Percentiles rank a stretch among this genome's conserved stretches.
Evolutionary conservation across 1,284 basidiomycete genomes (phyloP).

Genomic region (Amylostereum chailletii): DNA sequence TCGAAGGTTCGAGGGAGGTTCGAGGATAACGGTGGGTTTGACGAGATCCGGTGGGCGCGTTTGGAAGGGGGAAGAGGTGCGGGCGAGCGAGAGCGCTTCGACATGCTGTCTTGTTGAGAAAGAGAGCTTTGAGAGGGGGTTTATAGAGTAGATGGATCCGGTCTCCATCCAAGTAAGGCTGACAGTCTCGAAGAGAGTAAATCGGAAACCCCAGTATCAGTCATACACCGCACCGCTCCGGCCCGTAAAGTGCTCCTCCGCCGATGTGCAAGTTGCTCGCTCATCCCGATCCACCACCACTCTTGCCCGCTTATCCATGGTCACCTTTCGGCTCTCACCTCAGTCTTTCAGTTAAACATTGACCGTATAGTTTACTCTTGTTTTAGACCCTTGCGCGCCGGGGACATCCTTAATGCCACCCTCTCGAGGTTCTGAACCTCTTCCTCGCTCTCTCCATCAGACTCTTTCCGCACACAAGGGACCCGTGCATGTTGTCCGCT

Average conservation of each 20-base stretch:
- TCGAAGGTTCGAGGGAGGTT: slow-evolving; percentile 34
- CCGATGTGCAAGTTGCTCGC: too few species aligned
- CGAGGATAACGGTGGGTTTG: slow-evolving; percentile 5
- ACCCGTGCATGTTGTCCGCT: slow-evolving; percentile 76
- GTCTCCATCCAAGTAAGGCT: too few species aligned
- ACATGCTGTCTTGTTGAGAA: slow-evolving; percentile 26
- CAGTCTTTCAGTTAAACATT: neutral
- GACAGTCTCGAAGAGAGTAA: too few species aligned
- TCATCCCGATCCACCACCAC: too few species aligned
- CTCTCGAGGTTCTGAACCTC: slow-evolving; percentile 48
- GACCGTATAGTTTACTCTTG: neutral
- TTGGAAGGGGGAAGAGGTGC: slow-evolving; percentile 46
- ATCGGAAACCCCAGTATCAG: too few species aligned
- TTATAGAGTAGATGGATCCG: too few species aligned
- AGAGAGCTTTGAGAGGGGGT: too few species aligned
- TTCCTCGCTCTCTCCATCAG: slow-evolving; percentile 54
- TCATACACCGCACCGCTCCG: too few species aligned
- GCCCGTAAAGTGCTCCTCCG: too few species aligned
- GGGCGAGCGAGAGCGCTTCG: slow-evolving; percentile 46
- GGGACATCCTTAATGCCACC: slow-evolving; percentile 40
- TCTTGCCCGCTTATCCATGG: too few species aligned
- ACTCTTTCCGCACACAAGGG: slow-evolving; percentile 65
- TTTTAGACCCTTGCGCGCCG: neutral
- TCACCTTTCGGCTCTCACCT: neutral
- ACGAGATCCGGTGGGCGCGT: slow-evolving; percentile 31